These are phyloP conservation scores for Leccinum aurantiacum DNA, from an alignment of 768 basidiomycete species.

Conservation along the genomic window DNA sequence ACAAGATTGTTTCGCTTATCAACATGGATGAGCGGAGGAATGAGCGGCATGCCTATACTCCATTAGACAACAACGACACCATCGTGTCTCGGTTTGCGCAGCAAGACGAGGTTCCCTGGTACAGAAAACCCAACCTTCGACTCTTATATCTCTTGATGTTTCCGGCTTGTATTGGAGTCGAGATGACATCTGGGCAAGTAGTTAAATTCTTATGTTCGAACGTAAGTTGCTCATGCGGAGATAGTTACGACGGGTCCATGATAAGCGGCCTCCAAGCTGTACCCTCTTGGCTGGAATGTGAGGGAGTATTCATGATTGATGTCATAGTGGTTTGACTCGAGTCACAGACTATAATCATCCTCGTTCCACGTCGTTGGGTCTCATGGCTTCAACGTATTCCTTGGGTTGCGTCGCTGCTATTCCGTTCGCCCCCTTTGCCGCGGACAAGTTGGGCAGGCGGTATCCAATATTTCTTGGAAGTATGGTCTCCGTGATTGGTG, in stretches of 20 bases:
- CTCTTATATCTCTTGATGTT: background rate
- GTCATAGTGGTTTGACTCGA: background rate
- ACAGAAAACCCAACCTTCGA: slow-evolving; percentile 46
- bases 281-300: background rate
- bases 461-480: background rate
- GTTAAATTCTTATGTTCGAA: background rate
- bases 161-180: background rate
- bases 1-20: background rate
- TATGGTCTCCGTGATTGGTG: background rate
- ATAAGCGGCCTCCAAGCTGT: background rate
- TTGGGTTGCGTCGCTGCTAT: background rate
- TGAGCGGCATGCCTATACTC: background rate
- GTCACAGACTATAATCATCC: background rate
- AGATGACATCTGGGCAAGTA: background rate
- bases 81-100: slow-evolving; percentile 1
- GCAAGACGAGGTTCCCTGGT: slow-evolving; percentile 39
- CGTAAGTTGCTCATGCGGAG: slow-evolving; percentile 23
- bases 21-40: background rate
- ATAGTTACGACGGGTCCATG: background rate
- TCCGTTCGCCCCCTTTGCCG: background rate
- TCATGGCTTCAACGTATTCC: background rate
- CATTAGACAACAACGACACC: background rate
- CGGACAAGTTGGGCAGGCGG: background rate
- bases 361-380: background rate
- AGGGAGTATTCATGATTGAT: background rate